Evolutionary conservation across 768 basidiomycete species (phyloP), one percentile per base, ranked within the genome.

Genomic region (Lenzites betulinus): DNA sequence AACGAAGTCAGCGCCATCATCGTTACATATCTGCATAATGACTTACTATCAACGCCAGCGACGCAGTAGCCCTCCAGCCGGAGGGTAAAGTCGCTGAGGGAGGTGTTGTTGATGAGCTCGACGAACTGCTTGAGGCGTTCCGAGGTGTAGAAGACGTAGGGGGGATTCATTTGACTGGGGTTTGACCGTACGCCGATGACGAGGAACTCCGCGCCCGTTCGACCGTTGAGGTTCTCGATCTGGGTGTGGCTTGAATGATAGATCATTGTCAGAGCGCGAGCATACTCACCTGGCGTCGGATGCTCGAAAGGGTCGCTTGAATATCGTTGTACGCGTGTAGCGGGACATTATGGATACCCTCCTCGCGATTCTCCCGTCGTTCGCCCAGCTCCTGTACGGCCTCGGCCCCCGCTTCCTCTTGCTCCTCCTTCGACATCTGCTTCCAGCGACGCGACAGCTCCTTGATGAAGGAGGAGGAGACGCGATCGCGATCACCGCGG

Each of bases 321-420:
- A 42, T 36, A 39, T 64, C 63, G 30, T 64, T 49, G 63, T 60
- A 64, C 1, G 48, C 26, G 39, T 35, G 39, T 26, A 61, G 3
- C 0, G 54, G 5, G 20, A 53, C 46, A 23, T 61, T 64, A 20
- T 60, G 62, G 11, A 56, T 16, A 20, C 36, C 51, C 1, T 39
- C 33, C 26, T 54, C 38, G 16, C 51, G 36, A 8, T 41, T 53
- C 51, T 54, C 25, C 13, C 41, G 51, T 1, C 50, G 56, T 7
- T 53, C 62, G 20, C 1, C 23, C 0, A 58, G 43, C 35, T 51
- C 9, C 26, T 48, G 23, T 16, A 58, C 20, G 6, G n/a, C 28
- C 33, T 53, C 56, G 2, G n/a, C 48, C 3, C 30, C 43, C n/a
- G 30, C 48, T 3, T n/a, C n/a, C n/a, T n/a, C n/a, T n/a, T n/a